Percentiles rank a stretch among this genome's conserved stretches.
Evolutionary conservation across 2,329 filamentous ascomycete genomes (phyloP).

Genomic region (Neoascochyta sp.): DNA sequence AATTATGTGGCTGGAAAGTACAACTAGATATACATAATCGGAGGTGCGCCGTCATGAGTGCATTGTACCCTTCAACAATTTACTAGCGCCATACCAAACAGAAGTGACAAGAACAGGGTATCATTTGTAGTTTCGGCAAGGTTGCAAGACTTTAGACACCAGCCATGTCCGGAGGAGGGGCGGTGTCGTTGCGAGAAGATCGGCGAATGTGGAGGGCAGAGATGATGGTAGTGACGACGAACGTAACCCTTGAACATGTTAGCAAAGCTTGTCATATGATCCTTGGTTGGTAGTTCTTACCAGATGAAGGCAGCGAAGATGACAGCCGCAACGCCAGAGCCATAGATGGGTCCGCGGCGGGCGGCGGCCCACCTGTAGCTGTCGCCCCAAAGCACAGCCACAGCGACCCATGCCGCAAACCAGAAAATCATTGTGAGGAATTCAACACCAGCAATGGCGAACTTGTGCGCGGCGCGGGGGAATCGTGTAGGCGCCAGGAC

Average conservation of each 20-base stretch:
- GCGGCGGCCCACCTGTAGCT: conserved; percentile 45
- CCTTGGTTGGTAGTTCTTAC: conserved; percentile 42
- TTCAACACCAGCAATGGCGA: conserved; percentile 66
- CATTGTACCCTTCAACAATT: no score
- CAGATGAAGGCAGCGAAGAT: conserved; percentile 68
- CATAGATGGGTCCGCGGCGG: conserved; percentile 49
- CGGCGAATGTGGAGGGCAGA: conserved; percentile 48
- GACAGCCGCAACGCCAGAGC: conserved; percentile 58
- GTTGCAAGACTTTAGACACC: conserved; percentile 40
- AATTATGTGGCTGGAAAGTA: no score
- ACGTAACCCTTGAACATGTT: conserved; percentile 45
- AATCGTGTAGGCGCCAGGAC: conserved; percentile 64
- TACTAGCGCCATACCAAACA: no score
- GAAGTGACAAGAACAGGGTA: no score
- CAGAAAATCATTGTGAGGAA: conserved; percentile 79
- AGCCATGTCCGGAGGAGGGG: conserved; percentile 37
- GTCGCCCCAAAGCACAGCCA: conserved; percentile 63
- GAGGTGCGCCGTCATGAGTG: no score
- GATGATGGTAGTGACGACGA: conserved; percentile 49
- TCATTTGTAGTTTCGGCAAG: no score
- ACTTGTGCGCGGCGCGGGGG: conserved; percentile 58
- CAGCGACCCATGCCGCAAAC: conserved; percentile 80
- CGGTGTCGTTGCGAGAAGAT: conserved; percentile 32
- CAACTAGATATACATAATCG: no score
- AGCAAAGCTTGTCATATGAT: conserved; percentile 2